Evolutionary conservation across 2,329 filamentous ascomycete species (phyloP), one percentile per base, ranked within the genome.

Genomic region (Aspergillus bombycis): DNA sequence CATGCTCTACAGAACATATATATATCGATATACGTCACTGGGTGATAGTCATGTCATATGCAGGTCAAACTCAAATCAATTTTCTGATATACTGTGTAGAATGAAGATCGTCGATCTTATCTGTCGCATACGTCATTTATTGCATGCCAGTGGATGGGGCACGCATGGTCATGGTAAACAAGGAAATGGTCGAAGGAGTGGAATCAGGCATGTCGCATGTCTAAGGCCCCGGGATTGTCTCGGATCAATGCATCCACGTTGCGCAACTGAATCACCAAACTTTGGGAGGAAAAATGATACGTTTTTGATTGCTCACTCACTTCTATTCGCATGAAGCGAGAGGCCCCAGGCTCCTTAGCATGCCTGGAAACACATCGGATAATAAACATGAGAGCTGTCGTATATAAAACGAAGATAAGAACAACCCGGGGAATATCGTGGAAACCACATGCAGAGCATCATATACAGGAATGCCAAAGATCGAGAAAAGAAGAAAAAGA

Each of bases 381-480:
- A 63, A 56, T 12, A 53, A 58, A 50, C 54, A 23, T 50, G 58
- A 57, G 55, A 59, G 38, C 60, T 57, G 59, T 55, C 48, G 19
- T 36, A 58, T 60, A 58, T 41, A 48, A 41, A 52, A 28, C 34
- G 38, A 53, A 56, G 55, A 62, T 55, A 56, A 57, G 45, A 68
- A 62, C 30, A 57, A 26, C 50, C 59, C 48, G 61, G 65, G 56
- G 60, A 64, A 65, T 66, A 65, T 65, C 58, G 57, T 55, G 54
- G 55, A 62, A 63, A 53, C 3, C 48, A 53, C 59, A 48, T 60
- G 46, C 46, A 62, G 61, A 52, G 62, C 48, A 67, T 64, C 65
- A 70, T 71, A 64, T 71, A 71, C 68, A 70, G 26, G 32, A 67
- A 53, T 58, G 57, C 38, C 43, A 57, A 30, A 54, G 45, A 41